phyloP scores from a whole-genome alignment of 2,329 filamentous ascomycete species.

The Graphium sp. region DNA sequence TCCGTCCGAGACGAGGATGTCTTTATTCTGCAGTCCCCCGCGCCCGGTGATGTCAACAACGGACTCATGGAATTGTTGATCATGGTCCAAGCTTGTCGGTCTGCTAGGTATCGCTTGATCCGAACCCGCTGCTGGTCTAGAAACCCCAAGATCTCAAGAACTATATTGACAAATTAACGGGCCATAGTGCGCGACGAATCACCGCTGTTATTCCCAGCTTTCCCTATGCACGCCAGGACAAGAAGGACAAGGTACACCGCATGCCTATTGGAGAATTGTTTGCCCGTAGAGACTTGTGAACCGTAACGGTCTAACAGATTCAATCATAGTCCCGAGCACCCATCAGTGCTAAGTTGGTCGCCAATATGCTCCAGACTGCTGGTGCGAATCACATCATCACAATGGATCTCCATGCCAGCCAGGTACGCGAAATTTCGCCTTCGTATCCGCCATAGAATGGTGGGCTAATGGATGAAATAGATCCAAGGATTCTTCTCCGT shows the following conservation, averaged over 20 bases:
- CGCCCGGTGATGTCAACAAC: constrained; percentile 93
- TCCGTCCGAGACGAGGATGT: constrained; percentile 96
- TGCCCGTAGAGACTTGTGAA: no score
- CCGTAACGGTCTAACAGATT: no score
- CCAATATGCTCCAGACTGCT: constrained; percentile 92
- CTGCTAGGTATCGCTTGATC: constrained; percentile 18
- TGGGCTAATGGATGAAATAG: no score
- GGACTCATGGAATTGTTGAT: constrained; percentile 96
- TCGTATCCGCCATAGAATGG: no score
- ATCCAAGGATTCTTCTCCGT: constrained; percentile 93
- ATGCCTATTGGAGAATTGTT: no score
- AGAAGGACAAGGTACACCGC: constrained; percentile 92
- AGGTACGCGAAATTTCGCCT: constrained; percentile 21
- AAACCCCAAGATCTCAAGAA: no score
- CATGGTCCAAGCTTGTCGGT: constrained; percentile 85
- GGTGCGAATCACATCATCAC: constrained; percentile 59
- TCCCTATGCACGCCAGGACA: constrained; percentile 91
- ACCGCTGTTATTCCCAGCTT: constrained; percentile 94
- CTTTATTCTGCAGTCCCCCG: constrained; percentile 91
- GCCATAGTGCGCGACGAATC: constrained; percentile 50
- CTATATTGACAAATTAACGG: no score
- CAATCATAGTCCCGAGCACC: no score
- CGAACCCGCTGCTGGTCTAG: no score
- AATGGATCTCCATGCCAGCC: constrained; percentile 87
- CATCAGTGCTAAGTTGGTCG: constrained; percentile 88